phyloP scores from a whole-genome alignment of 495 filamentous ascomycete genomes.

The Pseudomonodictys pantanalensis region DNA sequence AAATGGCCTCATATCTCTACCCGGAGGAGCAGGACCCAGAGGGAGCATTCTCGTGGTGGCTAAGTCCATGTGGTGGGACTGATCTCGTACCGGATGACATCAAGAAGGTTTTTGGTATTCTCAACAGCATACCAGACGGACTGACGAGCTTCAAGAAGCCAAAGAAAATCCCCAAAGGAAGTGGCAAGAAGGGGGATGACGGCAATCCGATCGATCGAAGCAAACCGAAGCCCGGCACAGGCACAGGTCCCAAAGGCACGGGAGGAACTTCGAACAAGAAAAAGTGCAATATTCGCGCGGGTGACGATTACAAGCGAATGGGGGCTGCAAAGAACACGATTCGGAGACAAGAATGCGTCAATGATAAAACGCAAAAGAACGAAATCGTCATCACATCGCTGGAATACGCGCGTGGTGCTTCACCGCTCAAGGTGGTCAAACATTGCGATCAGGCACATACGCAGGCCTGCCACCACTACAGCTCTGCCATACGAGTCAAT shows the following conservation, averaged over 20 bases:
- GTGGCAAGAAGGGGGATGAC: background rate
- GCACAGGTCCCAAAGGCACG: background rate
- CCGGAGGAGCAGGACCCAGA: background rate
- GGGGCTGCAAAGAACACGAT: too few relatives aligned
- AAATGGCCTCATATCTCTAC: background rate
- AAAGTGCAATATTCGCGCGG: background rate
- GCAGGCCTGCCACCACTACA: slow-evolving; percentile 7
- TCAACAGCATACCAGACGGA: background rate
- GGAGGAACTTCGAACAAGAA: background rate
- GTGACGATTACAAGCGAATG: background rate
- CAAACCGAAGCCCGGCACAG: background rate
- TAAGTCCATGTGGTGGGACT: background rate
- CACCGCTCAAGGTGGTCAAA: too few relatives aligned
- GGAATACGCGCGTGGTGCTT: background rate
- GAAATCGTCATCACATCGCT: background rate
- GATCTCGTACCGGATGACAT: background rate
- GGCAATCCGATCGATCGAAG: background rate
- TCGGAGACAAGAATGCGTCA: background rate
- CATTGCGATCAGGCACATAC: background rate
- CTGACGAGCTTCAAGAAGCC: background rate
- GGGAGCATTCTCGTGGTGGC: background rate
- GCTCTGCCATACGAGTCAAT: background rate
- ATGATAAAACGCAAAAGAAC: background rate
- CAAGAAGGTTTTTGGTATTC: background rate
- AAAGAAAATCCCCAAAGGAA: slow-evolving; percentile 6